Base-by-base conservation (phyloP, 163 green algal species). In the Prototheca wickerhamii region DNA sequence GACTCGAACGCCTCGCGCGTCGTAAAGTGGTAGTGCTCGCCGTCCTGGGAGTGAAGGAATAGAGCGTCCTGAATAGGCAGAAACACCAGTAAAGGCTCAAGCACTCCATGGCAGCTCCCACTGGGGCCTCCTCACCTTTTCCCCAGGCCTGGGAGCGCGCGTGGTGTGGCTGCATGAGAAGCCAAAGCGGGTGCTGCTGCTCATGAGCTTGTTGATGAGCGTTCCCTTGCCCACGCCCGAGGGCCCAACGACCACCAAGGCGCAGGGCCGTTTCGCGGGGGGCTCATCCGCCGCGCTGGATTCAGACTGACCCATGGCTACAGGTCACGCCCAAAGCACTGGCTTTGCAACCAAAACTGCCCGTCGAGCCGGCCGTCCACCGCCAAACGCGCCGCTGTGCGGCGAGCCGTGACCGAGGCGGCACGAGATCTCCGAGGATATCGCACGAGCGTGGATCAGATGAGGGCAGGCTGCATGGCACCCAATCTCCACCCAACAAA, bases 161-260 rank as follows among this genome's bases (percentile, higher is more conserved):
- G 92, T 98, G 20, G 92, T 98, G 72, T 98, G 92, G 44, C 75
- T 89, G 26, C 92, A 90, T 1, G 78, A 92, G 70, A 97, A 97
- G 55, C 89, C 91, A 64, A 92, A 97, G 18, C 15, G 4, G 6
- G 23, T 4, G 15, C 37, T 63, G 28, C 28, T 70, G 18, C 78
- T 60, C 74, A 94, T 88, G 0, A 98, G 75, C 51, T 77, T 78
- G 21, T 72, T 70, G 49, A 97, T 95, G 26, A 98, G 76, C 0
- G 92, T 98, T 42, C 91, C 91, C 76, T 98, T 98, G 46, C 92
- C 92, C 18, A 98, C 92, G 15, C 92, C 92, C 3, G 82, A 93
- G 0, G 92, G 92, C 2, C 92, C 92, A 44, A 89, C 89, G 18
- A 98, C 82, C 1, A 98, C 89, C 15, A 97, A 64, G 0, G 88